Conservation (phyloP, 768 basidiomycete genomes). For the Macrocybe gigantea region DNA sequence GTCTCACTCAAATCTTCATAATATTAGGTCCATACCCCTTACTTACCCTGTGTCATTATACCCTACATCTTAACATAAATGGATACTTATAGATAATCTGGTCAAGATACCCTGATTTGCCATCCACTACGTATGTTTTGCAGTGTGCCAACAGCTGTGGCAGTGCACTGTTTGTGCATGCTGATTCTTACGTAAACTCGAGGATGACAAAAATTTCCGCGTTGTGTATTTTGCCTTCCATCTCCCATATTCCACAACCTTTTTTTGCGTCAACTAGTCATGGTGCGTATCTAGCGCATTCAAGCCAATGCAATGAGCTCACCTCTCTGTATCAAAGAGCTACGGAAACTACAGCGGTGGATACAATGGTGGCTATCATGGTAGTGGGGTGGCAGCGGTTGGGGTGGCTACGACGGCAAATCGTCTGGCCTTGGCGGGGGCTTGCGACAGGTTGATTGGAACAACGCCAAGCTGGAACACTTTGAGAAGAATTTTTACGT, state of each 20-base stretch:
- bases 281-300: no score
- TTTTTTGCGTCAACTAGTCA: neutral
- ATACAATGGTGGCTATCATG: constrained; percentile 30
- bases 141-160: constrained; percentile 7
- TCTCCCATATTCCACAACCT: constrained; percentile 12
- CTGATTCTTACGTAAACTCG: neutral
- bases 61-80: no score
- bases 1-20: no score
- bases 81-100: no score
- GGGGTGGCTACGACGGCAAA: constrained; percentile 57
- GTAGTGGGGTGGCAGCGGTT: constrained; percentile 45
- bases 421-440: constrained; percentile 82
- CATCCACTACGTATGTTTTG: neutral
- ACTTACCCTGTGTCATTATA: no score
- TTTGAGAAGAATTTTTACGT: constrained; percentile 99
- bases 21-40: no score
- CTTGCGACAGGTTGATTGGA: constrained; percentile 85
- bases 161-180: constrained; percentile 20
- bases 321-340: constrained; percentile 22
- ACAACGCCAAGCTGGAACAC: constrained; percentile 58
- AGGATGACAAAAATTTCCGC: constrained; percentile 11
- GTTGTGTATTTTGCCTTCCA: constrained; percentile 10
- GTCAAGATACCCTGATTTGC: constrained; percentile 10
- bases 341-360: constrained; percentile 38
- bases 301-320: no score